Conservation (phyloP, 2,329 filamentous ascomycete genomes). For the Pseudogymnoascus sp. region DNA sequence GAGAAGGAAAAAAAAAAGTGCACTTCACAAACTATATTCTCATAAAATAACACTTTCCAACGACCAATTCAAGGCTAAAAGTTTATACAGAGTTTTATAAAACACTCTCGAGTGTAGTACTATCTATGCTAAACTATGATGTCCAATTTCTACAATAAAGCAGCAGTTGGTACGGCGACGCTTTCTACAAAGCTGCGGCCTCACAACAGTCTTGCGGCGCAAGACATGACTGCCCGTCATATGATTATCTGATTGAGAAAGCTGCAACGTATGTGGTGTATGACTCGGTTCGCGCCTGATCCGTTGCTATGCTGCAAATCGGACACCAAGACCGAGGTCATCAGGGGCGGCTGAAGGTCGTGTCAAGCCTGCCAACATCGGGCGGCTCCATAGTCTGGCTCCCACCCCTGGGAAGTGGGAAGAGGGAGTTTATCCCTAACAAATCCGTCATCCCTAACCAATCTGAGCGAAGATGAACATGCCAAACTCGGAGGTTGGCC, state of each 20-base stretch:
- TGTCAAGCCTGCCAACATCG: background rate
- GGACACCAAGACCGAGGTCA: background rate
- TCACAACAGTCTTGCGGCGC: background rate
- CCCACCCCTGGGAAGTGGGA: background rate
- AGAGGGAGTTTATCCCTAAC: background rate
- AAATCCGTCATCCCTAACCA: background rate
- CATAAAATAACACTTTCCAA: background rate
- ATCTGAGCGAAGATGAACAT: background rate
- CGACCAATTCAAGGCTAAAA: background rate
- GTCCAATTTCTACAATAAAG: background rate
- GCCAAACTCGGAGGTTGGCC: background rate
- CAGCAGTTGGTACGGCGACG: background rate
- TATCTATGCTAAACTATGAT: background rate
- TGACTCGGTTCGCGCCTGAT: background rate
- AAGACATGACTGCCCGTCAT: background rate
- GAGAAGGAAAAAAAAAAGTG: too few relatives aligned
- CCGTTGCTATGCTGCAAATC: background rate
- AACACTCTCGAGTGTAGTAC: background rate
- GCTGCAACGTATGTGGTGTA: background rate
- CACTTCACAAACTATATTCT: background rate
- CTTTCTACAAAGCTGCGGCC: background rate
- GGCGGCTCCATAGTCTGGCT: background rate
- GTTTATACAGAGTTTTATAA: background rate
- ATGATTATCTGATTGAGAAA: background rate
- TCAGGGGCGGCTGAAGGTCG: background rate